Base-by-base conservation (phyloP, 208 protist species). In the Acanthamoeba lenticulata region DNA sequence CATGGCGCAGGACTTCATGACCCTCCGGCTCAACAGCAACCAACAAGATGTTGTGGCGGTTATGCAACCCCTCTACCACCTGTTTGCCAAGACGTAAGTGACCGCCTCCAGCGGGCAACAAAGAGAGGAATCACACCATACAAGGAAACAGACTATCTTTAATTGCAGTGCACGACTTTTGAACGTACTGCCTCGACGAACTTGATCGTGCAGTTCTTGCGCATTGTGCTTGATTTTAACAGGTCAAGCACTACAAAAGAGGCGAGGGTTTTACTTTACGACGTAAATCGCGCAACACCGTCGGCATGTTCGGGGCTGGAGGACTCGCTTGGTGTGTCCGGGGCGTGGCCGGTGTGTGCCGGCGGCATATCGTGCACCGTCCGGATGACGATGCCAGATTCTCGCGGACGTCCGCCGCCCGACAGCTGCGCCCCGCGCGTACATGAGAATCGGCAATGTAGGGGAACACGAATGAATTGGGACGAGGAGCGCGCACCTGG, bases 301-400 rank as follows among this genome's bases (percentile, higher is more conserved):
- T n/a, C n/a, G n/a, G n/a, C n/a, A n/a, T n/a, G n/a, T n/a, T n/a
- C n/a, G n/a, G n/a, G 13, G 13, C 55, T n/a, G 60, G n/a, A 36
- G 60, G n/a, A 36, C 60, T 29, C 36, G n/a, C 29, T 67, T 67
- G 60, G 60, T 29, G n/a, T 67, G 60, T 29, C 5, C 5, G 0
- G 4, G 24, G 15, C 34, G 67, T 1, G 4, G 67, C 34, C 67
- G 52, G 52, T 27, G 11, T 11, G 21, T 21, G 7, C 34, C 27
- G 69, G 24, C 52, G 88, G 62, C 34, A n/a, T 4, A 24, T 92
- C 88, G 57, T 92, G 57, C 6, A 92, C 45, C 24, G 88, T 92
- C 2, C 88, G 88, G 24, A 92, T 92, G 42, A 92, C 88, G 29
- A 92, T 92, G 49, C 88, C 88, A 21, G 88, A 77, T n/a, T 92